These are phyloP conservation scores for Pythium volutum DNA, from an alignment of 352 stramenopile species.

Conservation along the genomic window DNA sequence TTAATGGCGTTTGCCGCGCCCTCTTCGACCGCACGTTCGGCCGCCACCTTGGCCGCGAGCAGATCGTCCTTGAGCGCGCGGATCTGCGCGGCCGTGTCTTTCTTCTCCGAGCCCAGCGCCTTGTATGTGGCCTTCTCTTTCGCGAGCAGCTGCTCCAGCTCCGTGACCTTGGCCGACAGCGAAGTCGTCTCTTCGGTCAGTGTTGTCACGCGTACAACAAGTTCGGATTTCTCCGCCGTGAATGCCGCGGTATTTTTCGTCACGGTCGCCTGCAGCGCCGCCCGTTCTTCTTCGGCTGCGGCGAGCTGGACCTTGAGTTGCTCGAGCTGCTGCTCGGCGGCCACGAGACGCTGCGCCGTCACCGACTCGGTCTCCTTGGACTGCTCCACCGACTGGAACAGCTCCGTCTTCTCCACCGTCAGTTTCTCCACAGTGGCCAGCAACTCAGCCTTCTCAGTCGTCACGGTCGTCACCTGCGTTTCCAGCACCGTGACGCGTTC, in stretches of 20 bases:
- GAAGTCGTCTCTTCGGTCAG: constrained; percentile 31
- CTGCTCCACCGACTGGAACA: constrained; percentile 16
- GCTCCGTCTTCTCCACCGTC: constrained; percentile 22
- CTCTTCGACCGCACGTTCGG: constrained; percentile 33
- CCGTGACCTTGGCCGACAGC: constrained; percentile 20
- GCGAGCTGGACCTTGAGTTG: constrained; percentile 15
- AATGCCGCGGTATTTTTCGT: constrained; percentile 25
- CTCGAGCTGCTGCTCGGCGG: constrained; percentile 18
- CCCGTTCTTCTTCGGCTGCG: constrained; percentile 22
- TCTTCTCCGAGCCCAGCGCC: constrained; percentile 36
- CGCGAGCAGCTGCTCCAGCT: constrained; percentile 21
- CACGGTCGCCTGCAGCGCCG: constrained; percentile 24
- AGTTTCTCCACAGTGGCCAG: constrained; percentile 9
- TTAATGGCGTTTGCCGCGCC: constrained; percentile 29
- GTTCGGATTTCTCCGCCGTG: constrained; percentile 24
- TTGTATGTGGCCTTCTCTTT: constrained; percentile 29
- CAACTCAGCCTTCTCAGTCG: constrained; percentile 19
- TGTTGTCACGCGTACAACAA: constrained; percentile 12
- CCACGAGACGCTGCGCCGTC: constrained; percentile 11
- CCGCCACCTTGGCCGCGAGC: constrained; percentile 38
- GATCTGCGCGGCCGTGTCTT: constrained; percentile 32
- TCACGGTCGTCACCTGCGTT: constrained; percentile 2
- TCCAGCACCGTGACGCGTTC: constrained; percentile 18
- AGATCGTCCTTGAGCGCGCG: constrained; percentile 53
- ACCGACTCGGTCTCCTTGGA: constrained; percentile 6